Conservation (phyloP, 305 asterid species). For the Solanum hybrid region DNA sequence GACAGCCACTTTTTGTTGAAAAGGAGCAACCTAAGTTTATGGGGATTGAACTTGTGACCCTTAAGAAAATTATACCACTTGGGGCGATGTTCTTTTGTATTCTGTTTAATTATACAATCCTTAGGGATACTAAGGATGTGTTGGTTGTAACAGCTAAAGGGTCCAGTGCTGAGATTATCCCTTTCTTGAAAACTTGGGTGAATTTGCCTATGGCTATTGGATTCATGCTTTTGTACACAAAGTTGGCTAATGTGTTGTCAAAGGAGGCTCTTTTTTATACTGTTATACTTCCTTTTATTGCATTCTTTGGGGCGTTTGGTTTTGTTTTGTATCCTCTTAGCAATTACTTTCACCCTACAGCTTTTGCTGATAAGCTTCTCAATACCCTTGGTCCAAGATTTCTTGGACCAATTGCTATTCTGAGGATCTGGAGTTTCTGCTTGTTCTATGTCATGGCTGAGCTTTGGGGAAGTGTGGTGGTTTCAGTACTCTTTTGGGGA, state of each 20-base stretch:
- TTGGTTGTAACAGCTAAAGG: constrained; percentile 96
- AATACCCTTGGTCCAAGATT: constrained; percentile 81
- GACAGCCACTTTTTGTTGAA: constrained; percentile 36
- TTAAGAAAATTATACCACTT: constrained; percentile 85
- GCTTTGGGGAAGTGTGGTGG: constrained; percentile 97
- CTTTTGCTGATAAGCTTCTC: constrained; percentile 78
- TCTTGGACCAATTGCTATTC: constrained; percentile 94
- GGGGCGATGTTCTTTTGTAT: constrained; percentile 97
- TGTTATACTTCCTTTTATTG: constrained; percentile 77
- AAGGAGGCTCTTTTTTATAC: constrained; percentile 82
- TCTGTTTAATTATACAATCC: constrained; percentile 79
- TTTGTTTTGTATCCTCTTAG: constrained; percentile 88
- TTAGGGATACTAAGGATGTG: constrained; percentile 96
- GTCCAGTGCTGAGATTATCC: constrained; percentile 96
- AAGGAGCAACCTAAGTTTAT: constrained; percentile 49
- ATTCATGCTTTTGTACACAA: constrained; percentile 81
- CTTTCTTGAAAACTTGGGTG: constrained; percentile 99
- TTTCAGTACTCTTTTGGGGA: constrained; percentile 97
- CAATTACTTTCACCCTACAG: constrained; percentile 79
- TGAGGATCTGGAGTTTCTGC: constrained; percentile 99
- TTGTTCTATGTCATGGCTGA: constrained; percentile 99
- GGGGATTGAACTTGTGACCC: constrained; percentile 66
- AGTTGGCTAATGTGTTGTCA: constrained; percentile 75
- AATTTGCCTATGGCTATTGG: constrained; percentile 98
- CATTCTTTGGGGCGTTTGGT: constrained; percentile 93